A percentile compares a stretch with the other conserved stretches of the same genome.
These are phyloP conservation scores for Scenedesmus sp. DNA, from an alignment of 163 green algal species.

Conservation along the genomic window DNA sequence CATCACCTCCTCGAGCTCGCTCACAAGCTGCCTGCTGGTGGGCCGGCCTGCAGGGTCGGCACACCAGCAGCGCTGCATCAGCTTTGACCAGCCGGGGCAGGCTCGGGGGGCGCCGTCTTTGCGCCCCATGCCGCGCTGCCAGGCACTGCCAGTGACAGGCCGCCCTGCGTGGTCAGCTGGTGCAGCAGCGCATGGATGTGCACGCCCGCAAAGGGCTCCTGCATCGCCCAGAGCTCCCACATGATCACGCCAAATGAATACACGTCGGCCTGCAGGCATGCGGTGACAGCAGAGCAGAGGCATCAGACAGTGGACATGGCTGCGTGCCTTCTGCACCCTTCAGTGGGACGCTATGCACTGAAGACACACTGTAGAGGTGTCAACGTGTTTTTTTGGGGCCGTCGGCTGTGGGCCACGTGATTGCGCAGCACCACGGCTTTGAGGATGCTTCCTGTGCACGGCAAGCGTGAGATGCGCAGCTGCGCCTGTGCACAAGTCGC, in stretches of 20 bases:
- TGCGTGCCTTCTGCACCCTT: too few species aligned
- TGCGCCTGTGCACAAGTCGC: too few species aligned
- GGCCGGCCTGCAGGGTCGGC: constrained; percentile 56
- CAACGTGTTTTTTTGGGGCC: too few species aligned
- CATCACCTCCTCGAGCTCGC: constrained; percentile 68
- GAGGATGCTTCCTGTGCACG: not conserved
- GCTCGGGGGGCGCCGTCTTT: constrained; percentile 54
- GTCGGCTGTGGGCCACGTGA: too few species aligned
- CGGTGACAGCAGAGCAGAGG: too few species aligned
- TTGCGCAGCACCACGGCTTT: too few species aligned
- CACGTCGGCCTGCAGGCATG: constrained; percentile 1
- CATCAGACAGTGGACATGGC: too few species aligned
- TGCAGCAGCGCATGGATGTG: constrained; percentile 88
- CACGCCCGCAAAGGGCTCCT: constrained; percentile 63
- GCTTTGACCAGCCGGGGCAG: constrained; percentile 65
- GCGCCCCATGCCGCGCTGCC: not conserved
- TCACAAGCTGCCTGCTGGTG: constrained; percentile 65
- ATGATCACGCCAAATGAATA: constrained; percentile 38
- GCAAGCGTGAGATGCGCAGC: not conserved
- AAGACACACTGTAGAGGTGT: too few species aligned
- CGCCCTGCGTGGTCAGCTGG: constrained; percentile 63
- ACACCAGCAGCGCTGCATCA: constrained; percentile 81
- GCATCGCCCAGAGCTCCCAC: constrained; percentile 82
- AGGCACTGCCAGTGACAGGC: constrained; percentile 25
- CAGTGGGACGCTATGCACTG: too few species aligned